These are phyloP conservation scores for Talaromyces ruber DNA, from an alignment of 495 filamentous ascomycete species.

Conservation along the genomic window DNA sequence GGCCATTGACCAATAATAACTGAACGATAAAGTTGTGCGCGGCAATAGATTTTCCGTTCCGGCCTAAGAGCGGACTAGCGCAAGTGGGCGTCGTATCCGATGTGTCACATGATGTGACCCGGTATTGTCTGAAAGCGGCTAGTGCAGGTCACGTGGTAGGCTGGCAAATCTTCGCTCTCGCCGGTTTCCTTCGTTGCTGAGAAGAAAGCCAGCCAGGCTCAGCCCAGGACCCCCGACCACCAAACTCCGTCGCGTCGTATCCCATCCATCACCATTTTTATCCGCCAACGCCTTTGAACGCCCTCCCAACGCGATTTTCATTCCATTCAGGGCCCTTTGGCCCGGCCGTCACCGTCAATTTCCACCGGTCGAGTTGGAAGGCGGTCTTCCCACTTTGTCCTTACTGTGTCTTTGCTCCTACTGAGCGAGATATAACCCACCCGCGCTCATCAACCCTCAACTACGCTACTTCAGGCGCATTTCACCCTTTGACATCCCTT, in stretches of 20 bases:
- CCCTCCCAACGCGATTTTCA: slow-evolving; percentile 21
- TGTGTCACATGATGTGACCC: neutral
- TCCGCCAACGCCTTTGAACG: slow-evolving; percentile 28
- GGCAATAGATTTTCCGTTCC: neutral
- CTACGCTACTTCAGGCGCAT: slow-evolving; percentile 1
- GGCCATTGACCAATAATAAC: neutral
- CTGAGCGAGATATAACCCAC: slow-evolving; percentile 1
- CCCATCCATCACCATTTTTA: slow-evolving; percentile 38
- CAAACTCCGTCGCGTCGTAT: slow-evolving; percentile 34
- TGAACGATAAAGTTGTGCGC: neutral
- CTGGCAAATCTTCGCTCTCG: slow-evolving; percentile 25
- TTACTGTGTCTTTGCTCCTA: slow-evolving; percentile 19
- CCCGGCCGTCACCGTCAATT: slow-evolving; percentile 2
- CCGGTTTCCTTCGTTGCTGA: slow-evolving; percentile 9
- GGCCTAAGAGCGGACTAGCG: neutral
- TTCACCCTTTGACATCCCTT: neutral
- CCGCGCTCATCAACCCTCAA: neutral
- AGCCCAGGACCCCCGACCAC: slow-evolving; percentile 35
- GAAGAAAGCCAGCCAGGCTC: slow-evolving; percentile 24
- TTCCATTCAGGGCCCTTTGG: slow-evolving; percentile 17
- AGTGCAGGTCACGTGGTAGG: slow-evolving; percentile 14
- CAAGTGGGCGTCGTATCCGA: no score
- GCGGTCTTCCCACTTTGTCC: slow-evolving; percentile 8
- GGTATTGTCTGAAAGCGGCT: neutral
- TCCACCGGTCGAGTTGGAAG: neutral